These are phyloP conservation scores for Penicillium sp. DNA, from an alignment of 2,329 filamentous ascomycete species.

Conservation along the genomic window DNA sequence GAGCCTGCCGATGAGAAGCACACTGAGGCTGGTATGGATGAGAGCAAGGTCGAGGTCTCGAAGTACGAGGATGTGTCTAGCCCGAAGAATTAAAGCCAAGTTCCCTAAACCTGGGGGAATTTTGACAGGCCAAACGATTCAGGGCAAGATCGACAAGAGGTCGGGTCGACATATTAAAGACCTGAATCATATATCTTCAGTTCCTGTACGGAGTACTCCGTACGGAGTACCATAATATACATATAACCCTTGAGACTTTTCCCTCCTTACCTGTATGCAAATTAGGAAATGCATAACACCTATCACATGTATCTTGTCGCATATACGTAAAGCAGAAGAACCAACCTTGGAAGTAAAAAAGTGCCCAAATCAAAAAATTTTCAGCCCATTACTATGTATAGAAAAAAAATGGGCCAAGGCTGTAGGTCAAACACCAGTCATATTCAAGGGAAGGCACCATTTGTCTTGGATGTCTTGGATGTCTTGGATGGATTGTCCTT, in stretches of 20 bases:
- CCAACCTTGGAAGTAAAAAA: not conserved
- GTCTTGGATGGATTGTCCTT: not conserved
- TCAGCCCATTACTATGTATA: constrained; percentile 4
- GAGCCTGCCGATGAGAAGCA: constrained; percentile 14
- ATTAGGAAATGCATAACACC: not conserved
- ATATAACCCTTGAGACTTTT: not conserved
- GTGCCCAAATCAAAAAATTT: not conserved
- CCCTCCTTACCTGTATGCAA: not conserved
- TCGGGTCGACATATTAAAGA: not conserved
- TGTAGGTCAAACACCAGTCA: not conserved
- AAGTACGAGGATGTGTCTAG: constrained; percentile 7
- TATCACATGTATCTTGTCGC: not conserved
- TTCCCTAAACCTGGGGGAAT: not conserved
- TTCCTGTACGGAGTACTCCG: not conserved
- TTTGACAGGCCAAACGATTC: not conserved
- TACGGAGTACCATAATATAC: not conserved
- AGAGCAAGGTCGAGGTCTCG: constrained; percentile 1
- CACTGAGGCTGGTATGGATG: not conserved
- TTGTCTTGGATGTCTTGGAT: not conserved
- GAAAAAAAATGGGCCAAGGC: not conserved
- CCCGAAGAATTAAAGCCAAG: not conserved
- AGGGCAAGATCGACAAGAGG: not conserved
- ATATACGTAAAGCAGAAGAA: not conserved
- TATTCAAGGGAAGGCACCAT: not conserved
- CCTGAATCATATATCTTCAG: not conserved